A percentile compares a stretch with the other conserved stretches of the same genome.
These are phyloP conservation scores for Ceratocystis eucalypticola DNA, from an alignment of 2,329 filamentous ascomycete species.

Conservation along the genomic window DNA sequence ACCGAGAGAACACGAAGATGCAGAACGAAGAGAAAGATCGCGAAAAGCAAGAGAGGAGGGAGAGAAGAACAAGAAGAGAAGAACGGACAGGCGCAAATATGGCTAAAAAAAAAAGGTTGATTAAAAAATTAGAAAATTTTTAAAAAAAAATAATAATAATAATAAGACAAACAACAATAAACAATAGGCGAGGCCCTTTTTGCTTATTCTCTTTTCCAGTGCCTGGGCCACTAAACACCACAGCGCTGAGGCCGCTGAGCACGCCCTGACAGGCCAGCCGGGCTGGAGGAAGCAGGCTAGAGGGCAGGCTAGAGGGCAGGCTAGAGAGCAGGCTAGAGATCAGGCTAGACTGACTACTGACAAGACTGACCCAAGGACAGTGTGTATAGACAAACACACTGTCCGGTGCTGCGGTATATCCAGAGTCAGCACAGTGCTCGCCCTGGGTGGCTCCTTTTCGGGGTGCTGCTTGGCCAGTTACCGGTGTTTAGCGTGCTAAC, in stretches of 20 bases:
- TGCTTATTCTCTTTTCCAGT: too few relatives aligned
- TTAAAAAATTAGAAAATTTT: neutral
- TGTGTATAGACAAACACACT: neutral
- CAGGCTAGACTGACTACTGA: too few relatives aligned
- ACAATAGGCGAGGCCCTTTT: neutral
- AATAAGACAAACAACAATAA: neutral
- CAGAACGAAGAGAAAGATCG: constrained; percentile 1
- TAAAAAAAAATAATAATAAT: neutral
- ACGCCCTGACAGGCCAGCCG: too few relatives aligned
- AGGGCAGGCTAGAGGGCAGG: too few relatives aligned
- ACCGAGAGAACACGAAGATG: constrained; percentile 2
- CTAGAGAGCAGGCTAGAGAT: too few relatives aligned
- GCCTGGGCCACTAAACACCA: neutral
- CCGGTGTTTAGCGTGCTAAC: too few relatives aligned
- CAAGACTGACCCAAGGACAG: neutral
- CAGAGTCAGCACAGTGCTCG: too few relatives aligned
- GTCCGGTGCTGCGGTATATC: accelerated
- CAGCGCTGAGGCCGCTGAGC: neutral
- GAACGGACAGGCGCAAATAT: neutral
- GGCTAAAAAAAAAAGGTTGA: neutral
- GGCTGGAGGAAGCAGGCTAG: too few relatives aligned
- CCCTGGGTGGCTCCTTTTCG: too few relatives aligned
- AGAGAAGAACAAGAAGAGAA: constrained; percentile 8
- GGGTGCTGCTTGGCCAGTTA: too few relatives aligned
- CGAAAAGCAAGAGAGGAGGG: constrained; percentile 4